Conservation (phyloP, 2,329 filamentous ascomycete genomes). For the Pseudogymnoascus sp. region DNA sequence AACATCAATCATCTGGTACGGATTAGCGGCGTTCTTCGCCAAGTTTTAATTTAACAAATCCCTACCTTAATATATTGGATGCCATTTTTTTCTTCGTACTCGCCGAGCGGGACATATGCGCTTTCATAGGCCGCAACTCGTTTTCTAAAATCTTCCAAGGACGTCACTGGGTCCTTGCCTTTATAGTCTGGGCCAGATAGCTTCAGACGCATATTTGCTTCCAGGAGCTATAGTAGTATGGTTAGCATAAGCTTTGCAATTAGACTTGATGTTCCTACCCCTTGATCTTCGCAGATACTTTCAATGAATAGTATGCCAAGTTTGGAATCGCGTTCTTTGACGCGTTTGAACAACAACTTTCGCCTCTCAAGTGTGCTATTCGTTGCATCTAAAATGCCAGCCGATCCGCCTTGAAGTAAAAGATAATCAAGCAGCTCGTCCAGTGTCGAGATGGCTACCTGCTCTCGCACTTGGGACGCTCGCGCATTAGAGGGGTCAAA, state of each 20-base stretch:
- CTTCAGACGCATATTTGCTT: conserved; percentile 96
- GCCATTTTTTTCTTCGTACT: conserved; percentile 81
- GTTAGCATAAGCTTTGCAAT: conserved; percentile 12
- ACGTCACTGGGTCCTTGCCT: conserved; percentile 79
- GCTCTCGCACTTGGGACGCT: conserved; percentile 76
- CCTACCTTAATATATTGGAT: conserved; percentile 81
- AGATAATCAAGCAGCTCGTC: conserved; percentile 91
- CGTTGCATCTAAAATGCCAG: conserved; percentile 93
- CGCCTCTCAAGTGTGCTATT: conserved; percentile 88
- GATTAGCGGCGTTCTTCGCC: not conserved
- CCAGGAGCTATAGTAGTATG: conserved; percentile 48
- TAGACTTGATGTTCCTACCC: conserved; percentile 30
- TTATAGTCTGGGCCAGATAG: conserved; percentile 93
- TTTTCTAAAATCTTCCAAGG: conserved; percentile 83
- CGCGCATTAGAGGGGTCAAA: conserved; percentile 85
- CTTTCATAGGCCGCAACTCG: conserved; percentile 90
- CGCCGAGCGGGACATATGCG: conserved; percentile 81
- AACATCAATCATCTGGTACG: conserved; percentile 77
- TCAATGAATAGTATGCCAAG: conserved; percentile 92
- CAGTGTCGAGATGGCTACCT: conserved; percentile 83
- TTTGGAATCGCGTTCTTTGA: conserved; percentile 73
- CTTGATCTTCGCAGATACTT: conserved; percentile 79
- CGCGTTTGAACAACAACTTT: conserved; percentile 72
- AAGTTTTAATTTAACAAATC: not conserved
- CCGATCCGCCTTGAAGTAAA: conserved; percentile 69